Evolutionary conservation across 345 rosid species (phyloP), one percentile per base, ranked within the genome.

Genomic region (Gossypium anomalum): DNA sequence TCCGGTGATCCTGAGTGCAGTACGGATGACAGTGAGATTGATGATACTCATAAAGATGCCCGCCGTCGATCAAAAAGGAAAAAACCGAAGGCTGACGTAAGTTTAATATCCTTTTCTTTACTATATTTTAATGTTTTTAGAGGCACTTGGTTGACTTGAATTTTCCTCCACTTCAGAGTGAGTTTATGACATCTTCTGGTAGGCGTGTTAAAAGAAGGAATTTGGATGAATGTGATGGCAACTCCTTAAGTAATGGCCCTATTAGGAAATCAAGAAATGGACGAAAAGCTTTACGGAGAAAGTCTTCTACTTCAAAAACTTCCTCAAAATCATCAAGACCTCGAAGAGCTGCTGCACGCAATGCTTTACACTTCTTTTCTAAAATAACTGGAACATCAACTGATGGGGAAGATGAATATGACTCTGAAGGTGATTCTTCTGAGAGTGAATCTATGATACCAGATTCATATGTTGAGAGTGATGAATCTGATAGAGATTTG

Each of bases 321-420:
- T 87, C 95, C 69, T 88, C 86, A 23, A 90, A 89, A 83, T 86
- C 86, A 63, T 86, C 82, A 53, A 87, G 99, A 86, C 99, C 99
- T 75, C 93, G 86, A 78, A 87, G 99, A 82, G 96, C 92, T 71
- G 98, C 98, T 76, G 98, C 99, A 52, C 92, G 91, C 71, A 92
- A 90, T 88, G 99, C 98, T 22, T 94, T 88, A 51, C 82, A 89
- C 66, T 84, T 91, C 82, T 93, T 96, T 78, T 88, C 93, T 44
- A 93, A 86, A 86, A 86, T 95, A 73, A 87, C 89, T 23, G 99
- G 93, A 83, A 80, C 91, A 78, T 86, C 91, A 65, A 85, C 88
- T 61, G 97, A 90, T 44, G 88, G 78, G 67, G 97, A 90, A 81
- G 93, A 87, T 76, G 96, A 84, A 63, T 94, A 85, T 59, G 82